Conservation (phyloP, 345 rosid species). For the Clarkia xantiana region DNA sequence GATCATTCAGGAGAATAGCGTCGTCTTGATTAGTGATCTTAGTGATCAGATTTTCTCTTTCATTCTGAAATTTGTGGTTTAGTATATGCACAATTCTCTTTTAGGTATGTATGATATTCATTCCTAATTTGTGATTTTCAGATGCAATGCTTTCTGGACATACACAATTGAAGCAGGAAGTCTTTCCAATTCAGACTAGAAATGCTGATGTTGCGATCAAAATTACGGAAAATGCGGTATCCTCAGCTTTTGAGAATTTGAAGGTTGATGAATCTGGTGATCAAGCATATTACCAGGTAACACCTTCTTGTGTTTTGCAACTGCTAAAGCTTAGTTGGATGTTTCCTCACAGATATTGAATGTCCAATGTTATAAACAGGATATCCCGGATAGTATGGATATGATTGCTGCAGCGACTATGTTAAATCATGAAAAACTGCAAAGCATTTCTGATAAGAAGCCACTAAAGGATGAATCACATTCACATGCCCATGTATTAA, state of each 20-base stretch:
- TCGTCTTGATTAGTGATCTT: too few species aligned
- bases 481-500: not conserved
- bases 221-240: constrained; percentile 17
- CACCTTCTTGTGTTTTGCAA: not conserved
- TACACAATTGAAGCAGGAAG: constrained; percentile 13
- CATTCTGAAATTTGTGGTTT: too few species aligned
- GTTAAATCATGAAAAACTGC: constrained; percentile 16
- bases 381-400: constrained; percentile 14
- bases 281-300: constrained; percentile 1
- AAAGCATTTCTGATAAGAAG: constrained; percentile 11
- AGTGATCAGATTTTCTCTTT: too few species aligned
- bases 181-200: constrained; percentile 11
- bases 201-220: constrained; percentile 13
- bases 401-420: constrained; percentile 12
- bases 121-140: not conserved
- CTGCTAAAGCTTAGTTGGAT: not conserved
- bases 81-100: too few species aligned
- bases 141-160: constrained; percentile 9
- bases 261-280: constrained; percentile 23
- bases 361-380: constrained; percentile 7
- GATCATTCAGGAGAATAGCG: too few species aligned
- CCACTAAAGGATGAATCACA: constrained; percentile 10
- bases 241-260: constrained; percentile 33
- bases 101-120: too few species aligned
- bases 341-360: not conserved